These are phyloP conservation scores for Stephanodiscus triporus DNA, from an alignment of 108 stramenopile genomes.

Conservation along the genomic window DNA sequence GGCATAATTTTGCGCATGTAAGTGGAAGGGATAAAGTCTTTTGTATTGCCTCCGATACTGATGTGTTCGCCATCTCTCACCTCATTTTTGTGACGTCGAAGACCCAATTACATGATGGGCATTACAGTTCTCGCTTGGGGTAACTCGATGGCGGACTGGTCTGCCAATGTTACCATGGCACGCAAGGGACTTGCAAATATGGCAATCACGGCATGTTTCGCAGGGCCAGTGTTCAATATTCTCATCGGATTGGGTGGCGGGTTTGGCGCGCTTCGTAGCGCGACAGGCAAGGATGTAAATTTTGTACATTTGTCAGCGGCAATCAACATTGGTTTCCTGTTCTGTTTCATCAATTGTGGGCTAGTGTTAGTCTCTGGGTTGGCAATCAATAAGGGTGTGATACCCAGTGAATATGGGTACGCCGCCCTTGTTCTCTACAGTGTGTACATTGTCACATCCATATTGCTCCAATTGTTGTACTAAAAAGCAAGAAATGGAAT, in stretches of 20 bases:
- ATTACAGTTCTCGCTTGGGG: constrained; percentile 86
- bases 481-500: constrained; percentile 4
- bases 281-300: constrained; percentile 25
- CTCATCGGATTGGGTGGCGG: constrained; percentile 45
- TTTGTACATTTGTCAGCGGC: constrained; percentile 41
- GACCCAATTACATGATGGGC: constrained; percentile 60
- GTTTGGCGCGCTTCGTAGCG: constrained; percentile 34
- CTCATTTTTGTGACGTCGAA: background rate
- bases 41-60: background rate
- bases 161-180: constrained; percentile 80
- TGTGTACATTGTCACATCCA: constrained; percentile 45
- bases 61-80: background rate
- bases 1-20: constrained; percentile 55
- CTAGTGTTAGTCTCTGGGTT: constrained; percentile 39
- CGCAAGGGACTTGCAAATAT: constrained; percentile 70
- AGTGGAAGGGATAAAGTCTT: background rate
- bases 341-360: constrained; percentile 49
- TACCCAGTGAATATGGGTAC: constrained; percentile 76
- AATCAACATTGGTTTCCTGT: constrained; percentile 47
- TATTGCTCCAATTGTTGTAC: constrained; percentile 39
- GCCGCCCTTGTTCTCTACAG: constrained; percentile 48
- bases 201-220: constrained; percentile 72
- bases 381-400: constrained; percentile 46
- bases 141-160: constrained; percentile 74
- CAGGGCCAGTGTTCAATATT: constrained; percentile 84